Percentiles rank a stretch among this genome's conserved stretches.
phyloP scores from a whole-genome alignment of 352 stramenopile genomes.

The Poterioochromonas sp. region DNA sequence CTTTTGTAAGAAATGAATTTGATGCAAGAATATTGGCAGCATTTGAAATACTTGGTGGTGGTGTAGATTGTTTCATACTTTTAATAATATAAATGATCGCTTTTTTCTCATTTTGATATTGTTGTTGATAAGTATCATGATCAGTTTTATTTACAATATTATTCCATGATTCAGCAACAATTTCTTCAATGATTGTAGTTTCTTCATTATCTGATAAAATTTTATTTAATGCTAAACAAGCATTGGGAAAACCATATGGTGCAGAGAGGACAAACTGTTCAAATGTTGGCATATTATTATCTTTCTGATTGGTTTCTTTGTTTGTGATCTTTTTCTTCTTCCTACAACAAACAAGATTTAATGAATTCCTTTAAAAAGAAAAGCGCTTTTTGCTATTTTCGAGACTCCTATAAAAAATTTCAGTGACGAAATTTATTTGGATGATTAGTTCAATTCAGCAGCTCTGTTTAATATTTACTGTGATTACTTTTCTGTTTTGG shows the following conservation, averaged over 20 bases:
- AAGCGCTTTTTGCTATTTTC: too few species aligned
- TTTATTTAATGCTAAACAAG: conserved; percentile 11
- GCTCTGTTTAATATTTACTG: too few species aligned
- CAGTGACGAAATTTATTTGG: too few species aligned
- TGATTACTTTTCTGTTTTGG: too few species aligned
- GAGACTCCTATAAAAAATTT: too few species aligned
- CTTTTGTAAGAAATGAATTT: not conserved
- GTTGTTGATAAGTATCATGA: not conserved
- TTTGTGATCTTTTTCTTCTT: too few species aligned
- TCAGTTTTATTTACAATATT: not conserved
- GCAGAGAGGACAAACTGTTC: conserved; percentile 6
- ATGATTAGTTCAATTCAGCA: too few species aligned
- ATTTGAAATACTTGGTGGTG: not conserved
- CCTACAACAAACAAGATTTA: too few species aligned
- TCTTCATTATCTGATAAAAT: not conserved
- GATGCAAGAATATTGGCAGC: not conserved
- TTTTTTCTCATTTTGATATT: not conserved
- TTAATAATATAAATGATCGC: not conserved
- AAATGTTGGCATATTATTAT: conserved; percentile 1
- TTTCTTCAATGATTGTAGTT: not conserved
- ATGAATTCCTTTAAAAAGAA: too few species aligned
- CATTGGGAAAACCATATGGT: not conserved
- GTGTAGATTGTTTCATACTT: not conserved
- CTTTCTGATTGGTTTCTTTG: not conserved
- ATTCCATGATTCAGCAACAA: not conserved